Evolutionary conservation across 2,329 filamentous ascomycete species (phyloP).

Genomic region (Botryotinia convoluta): DNA sequence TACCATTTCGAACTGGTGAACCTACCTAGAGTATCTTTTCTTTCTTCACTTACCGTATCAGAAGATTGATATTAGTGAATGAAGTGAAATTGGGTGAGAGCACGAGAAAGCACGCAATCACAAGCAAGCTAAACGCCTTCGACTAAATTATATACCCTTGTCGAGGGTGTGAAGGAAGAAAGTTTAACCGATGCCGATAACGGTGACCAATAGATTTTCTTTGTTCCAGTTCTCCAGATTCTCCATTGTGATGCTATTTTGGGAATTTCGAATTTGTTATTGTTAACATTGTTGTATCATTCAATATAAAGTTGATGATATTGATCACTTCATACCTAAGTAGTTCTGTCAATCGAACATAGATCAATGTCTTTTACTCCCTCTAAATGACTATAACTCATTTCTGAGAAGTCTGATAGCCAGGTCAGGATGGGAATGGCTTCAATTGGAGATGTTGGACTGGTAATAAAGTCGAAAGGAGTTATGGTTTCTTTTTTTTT

Average conservation of each 20-base stretch:
- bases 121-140: neutral
- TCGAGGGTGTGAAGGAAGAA: neutral
- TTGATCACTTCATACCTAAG: neutral
- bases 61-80: neutral
- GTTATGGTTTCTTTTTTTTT: too few species aligned
- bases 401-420: neutral
- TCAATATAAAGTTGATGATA: neutral
- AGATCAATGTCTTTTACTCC: too few species aligned
- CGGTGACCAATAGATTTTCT: neutral
- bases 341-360: too few species aligned
- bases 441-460: neutral
- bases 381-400: too few species aligned
- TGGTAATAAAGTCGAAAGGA: neutral
- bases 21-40: neutral
- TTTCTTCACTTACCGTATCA: constrained; percentile 3
- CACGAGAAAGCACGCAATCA: constrained; percentile 13
- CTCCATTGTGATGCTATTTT: neutral
- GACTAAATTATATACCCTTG: neutral
- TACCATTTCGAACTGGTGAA: neutral
- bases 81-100: constrained; percentile 1
- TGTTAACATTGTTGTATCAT: neutral
- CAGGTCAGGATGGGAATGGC: too few species aligned
- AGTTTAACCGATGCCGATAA: neutral
- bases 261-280: neutral
- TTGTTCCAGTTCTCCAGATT: neutral